Conservation (phyloP, 345 rosid species). For the Brassica incana region DNA sequence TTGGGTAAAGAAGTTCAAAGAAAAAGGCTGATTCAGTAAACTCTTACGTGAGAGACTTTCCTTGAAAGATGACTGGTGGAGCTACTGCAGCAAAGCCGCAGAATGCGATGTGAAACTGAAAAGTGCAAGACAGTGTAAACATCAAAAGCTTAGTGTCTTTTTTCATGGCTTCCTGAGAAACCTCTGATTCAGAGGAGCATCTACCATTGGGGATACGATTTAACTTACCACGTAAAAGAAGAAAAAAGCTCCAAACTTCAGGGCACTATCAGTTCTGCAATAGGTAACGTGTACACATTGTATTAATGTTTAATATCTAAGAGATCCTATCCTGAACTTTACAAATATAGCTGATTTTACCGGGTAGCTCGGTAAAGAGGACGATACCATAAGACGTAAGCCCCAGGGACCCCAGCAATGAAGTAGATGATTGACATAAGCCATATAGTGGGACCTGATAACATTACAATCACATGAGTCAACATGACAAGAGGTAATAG, state of each 20-base stretch:
- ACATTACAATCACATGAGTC: conserved; percentile 18
- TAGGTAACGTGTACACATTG: conserved; percentile 27
- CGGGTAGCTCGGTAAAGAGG: conserved; percentile 97
- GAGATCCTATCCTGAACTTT: conserved; percentile 6
- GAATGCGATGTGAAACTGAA: conserved; percentile 86
- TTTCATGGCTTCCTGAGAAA: background rate
- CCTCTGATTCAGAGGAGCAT: conserved; percentile 9
- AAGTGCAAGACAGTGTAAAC: conserved; percentile 23
- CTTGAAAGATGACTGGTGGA: conserved; percentile 91
- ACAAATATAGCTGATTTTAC: conserved; percentile 38
- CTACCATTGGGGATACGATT: conserved; percentile 4
- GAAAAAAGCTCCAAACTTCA: conserved; percentile 94
- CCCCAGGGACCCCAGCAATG: conserved; percentile 91
- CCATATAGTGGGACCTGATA: conserved; percentile 87
- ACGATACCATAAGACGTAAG: conserved; percentile 85
- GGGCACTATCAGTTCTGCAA: conserved; percentile 96
- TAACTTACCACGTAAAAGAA: conserved; percentile 64
- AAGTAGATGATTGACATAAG: conserved; percentile 90
- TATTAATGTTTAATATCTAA: background rate
- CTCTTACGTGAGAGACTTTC: conserved; percentile 92
- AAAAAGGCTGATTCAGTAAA: conserved; percentile 13
- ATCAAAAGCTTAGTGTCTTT: background rate
- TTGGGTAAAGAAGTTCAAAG: background rate
- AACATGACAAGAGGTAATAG: conserved; percentile 8
- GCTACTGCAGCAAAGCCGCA: conserved; percentile 86